These are phyloP conservation scores for Umbelopsis isabellina DNA, from an alignment of 192 early-diverging fungal genomes.

Conservation along the genomic window DNA sequence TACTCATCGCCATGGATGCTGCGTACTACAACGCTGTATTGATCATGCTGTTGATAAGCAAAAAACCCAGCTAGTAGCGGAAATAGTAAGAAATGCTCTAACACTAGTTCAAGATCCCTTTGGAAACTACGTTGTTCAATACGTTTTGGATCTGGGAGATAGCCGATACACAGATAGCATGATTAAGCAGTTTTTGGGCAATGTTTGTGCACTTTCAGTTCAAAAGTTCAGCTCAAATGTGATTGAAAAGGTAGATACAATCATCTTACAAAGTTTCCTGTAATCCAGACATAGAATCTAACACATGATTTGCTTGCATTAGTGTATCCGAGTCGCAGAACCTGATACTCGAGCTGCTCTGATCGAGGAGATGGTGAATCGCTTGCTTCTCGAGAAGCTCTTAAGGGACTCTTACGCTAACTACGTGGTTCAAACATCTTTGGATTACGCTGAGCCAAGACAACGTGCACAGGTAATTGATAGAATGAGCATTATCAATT, in stretches of 20 bases:
- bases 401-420: conserved; percentile 89
- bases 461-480: conserved; percentile 62
- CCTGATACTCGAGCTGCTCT: conserved; percentile 68
- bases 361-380: conserved; percentile 79
- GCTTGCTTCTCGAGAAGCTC: conserved; percentile 71
- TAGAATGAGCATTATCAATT: neutral
- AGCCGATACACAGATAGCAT: conserved; percentile 67
- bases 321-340: conserved; percentile 83
- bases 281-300: too few species aligned
- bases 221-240: conserved; percentile 94
- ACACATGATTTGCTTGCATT: neutral
- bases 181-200: conserved; percentile 72
- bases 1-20: conserved; percentile 89
- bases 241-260: conserved; percentile 83
- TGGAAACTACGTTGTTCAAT: conserved; percentile 95
- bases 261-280: too few species aligned
- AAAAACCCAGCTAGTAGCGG: conserved; percentile 72
- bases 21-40: conserved; percentile 89
- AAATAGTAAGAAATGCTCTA: conserved; percentile 74
- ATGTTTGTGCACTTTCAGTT: conserved; percentile 74
- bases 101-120: conserved; percentile 85
- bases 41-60: conserved; percentile 75
- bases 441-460: conserved; percentile 75
- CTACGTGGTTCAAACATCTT: conserved; percentile 88
- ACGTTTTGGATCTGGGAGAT: conserved; percentile 81